Evolutionary conservation across 1,284 basidiomycete species (phyloP), one percentile per base, ranked within the genome.

Genomic region (Microbotryum saponariae): DNA sequence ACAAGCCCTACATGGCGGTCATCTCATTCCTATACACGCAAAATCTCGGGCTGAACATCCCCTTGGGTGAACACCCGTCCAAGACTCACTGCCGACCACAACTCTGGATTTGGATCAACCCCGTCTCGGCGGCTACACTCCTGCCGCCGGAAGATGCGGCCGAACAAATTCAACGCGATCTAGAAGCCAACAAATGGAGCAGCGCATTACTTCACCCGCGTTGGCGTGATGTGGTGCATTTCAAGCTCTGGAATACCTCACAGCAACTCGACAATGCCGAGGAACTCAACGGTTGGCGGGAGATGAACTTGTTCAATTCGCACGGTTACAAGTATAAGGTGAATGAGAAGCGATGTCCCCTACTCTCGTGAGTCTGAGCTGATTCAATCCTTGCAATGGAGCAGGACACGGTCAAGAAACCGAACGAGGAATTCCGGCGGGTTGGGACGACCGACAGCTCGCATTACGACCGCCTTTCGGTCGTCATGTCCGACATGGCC

Each of bases 191-290:
- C 73, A 87, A 88, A 0, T 91, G 89, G 88, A 83, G 86, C 4
- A 82, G 86, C 2, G 88, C 88, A 1, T 89, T 91, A 78, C 78
- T 91, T 14, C 86, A 91, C 74, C 82, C 83, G 29, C 80, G 87
- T 56, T 89, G 90, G 77, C 81, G 83, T 60, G 84, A 87, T 63
- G 81, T 88, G 27, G 84, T 91, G 73, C 82, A 87, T 71, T 91
- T 91, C 78, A 88, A 85, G 73, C 80, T 90, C 71, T 91, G 88
- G 88, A 90, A 91, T 73, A 90, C 88, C 27, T 89, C 88, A 5
- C 87, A 89, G 69, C 88, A 89, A 69, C 78, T 91, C 50, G 88
- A 91, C 68, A 83, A 85, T 47, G 79, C 89, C 4, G 83, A 84
- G 4, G 88, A 90, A 73, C 74, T 90, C 31, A 79, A 86, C 54